Evolutionary conservation across 2,329 filamentous ascomycete genomes (phyloP), one percentile per base, ranked within the genome.

Genomic region (Sporothrix globosa): DNA sequence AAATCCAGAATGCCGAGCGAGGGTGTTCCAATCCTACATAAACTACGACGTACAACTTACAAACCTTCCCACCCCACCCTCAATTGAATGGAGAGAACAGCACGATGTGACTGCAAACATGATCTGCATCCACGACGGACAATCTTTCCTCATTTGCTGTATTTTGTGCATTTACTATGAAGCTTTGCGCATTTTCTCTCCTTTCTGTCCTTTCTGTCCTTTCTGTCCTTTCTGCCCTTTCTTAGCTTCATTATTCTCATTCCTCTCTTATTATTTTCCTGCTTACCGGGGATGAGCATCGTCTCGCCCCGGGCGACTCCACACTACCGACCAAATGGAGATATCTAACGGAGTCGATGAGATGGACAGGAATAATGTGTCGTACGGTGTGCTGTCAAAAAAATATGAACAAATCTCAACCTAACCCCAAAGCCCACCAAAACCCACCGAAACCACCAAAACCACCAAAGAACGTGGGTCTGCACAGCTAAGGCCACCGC

Each of bases 301-400:
- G 27, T 14, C 5, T 27, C 13, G 14, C 24, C 10, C 52, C 52
- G 13, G 27, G 4, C 52, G 27, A 24, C 52, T 3, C 53, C 27
- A n/a, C 48, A 58, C 53, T 44, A 24, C n/a, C 56, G 56, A n/a
- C 56, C 56, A 61, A 61, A 60, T 41, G 30, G 56, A 39, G 34
- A 60, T 34, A 34, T 34, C 34, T 1, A 60, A 58, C 44, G 44
- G 34, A 7, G 34, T 34, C 34, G 34, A 30, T 30, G 30, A 7
- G 5, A 34, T 4, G 34, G 3, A 30, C 34, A 9, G 34, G 4
- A 7, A 34, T 7, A 4, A 7, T 34, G 34, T 34, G 34, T 34
- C 34, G 34, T 34, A 34, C 34, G 34, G 30, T 34, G 34, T 34
- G 34, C 34, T 34, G 34, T 34, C 4, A 34, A 7, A 4, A 34